These are phyloP conservation scores for Plasmodium coatneyi DNA, from an alignment of 169 alveolate genomes.

Conservation along the genomic window DNA sequence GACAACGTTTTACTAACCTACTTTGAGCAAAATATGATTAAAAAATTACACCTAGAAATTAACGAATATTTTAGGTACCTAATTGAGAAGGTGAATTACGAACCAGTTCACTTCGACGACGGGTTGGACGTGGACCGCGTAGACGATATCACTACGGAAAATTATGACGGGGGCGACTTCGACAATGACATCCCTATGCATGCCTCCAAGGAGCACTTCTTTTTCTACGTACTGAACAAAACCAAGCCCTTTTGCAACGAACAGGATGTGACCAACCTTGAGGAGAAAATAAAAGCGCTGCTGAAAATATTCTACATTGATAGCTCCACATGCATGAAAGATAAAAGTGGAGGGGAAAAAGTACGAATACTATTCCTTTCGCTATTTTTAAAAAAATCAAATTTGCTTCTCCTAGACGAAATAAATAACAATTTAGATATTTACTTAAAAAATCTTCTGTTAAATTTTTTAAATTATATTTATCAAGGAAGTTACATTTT, in stretches of 20 bases:
- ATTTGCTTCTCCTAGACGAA: conserved; percentile 82
- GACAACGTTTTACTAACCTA: conserved; percentile 61
- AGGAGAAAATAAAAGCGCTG: conserved; percentile 75
- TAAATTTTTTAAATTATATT: conserved; percentile 76
- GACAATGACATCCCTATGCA: background rate
- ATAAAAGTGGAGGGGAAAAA: conserved; percentile 83
- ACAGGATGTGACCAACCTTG: conserved; percentile 14
- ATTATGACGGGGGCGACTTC: background rate
- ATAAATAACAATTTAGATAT: conserved; percentile 83
- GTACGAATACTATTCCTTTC: conserved; percentile 79
- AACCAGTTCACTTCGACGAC: conserved; percentile 29
- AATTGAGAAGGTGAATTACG: conserved; percentile 35
- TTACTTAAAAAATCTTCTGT: conserved; percentile 77
- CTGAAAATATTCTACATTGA: conserved; percentile 78
- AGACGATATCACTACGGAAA: background rate
- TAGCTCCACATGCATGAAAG: conserved; percentile 74
- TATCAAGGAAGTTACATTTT: conserved; percentile 81
- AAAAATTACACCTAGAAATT: conserved; percentile 48
- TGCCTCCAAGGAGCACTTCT: conserved; percentile 9
- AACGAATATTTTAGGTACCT: conserved; percentile 61
- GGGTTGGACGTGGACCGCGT: background rate
- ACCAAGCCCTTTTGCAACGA: conserved; percentile 39
- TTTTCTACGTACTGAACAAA: conserved; percentile 52
- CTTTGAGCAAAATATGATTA: conserved; percentile 73
- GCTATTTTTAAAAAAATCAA: conserved; percentile 80